These are phyloP conservation scores for Triticum turgidum DNA, from an alignment of 176 grass and related monocot species.

Conservation along the genomic window DNA sequence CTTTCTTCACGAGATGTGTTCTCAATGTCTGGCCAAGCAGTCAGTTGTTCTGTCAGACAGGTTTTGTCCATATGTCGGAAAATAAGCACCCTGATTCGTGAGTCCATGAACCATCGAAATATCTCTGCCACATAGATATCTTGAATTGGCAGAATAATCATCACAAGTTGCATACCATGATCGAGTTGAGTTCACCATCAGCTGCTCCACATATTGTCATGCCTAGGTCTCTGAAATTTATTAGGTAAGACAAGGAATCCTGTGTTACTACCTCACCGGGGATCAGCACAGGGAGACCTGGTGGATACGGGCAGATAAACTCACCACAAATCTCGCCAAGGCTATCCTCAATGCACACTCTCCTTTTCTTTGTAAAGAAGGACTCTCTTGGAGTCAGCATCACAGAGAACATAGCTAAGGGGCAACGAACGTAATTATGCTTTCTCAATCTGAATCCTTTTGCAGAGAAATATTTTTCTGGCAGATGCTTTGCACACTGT, in stretches of 20 bases:
- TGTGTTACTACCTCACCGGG: conserved; percentile 70
- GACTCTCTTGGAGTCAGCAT: conserved; percentile 67
- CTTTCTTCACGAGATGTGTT: conserved; percentile 1
- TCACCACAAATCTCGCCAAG: conserved; percentile 75
- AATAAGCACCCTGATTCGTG: not conserved
- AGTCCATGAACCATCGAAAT: not conserved
- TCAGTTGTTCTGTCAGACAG: not conserved
- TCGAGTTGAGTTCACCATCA: conserved; percentile 58
- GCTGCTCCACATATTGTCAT: conserved; percentile 58
- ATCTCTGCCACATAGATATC: not conserved
- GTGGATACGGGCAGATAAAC: conserved; percentile 78
- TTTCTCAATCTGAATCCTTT: conserved; percentile 12
- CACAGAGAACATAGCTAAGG: conserved; percentile 37
- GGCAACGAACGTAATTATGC: conserved; percentile 11
- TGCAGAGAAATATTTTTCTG: conserved; percentile 41
- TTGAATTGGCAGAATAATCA: not conserved
- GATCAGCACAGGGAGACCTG: conserved; percentile 71
- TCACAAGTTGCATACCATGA: conserved; percentile 61
- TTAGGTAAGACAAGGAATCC: conserved; percentile 55
- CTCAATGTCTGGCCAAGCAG: conserved; percentile 35
- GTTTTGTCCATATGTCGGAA: not conserved
- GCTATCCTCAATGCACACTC: conserved; percentile 50
- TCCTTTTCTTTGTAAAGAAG: conserved; percentile 77
- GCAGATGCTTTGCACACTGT: conserved; percentile 38
- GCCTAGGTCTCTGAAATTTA: conserved; percentile 42